phyloP scores from a whole-genome alignment of 768 basidiomycete species.

The Termitomyces sp. region DNA sequence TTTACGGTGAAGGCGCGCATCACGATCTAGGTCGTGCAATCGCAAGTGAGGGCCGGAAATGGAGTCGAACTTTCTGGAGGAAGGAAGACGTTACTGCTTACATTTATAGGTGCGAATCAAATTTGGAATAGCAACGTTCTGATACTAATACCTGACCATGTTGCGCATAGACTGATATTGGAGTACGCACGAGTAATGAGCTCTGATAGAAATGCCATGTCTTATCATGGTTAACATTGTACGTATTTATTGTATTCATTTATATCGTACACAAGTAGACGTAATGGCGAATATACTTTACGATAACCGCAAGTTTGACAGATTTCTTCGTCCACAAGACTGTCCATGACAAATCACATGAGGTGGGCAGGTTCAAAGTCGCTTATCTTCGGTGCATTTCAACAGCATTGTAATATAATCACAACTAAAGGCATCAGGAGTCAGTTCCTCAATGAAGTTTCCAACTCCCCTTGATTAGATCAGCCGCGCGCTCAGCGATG shows the following conservation, averaged over 20 bases:
- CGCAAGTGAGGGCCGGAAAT: constrained; percentile 13
- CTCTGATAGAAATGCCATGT: constrained; percentile 21
- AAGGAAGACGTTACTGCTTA: constrained; percentile 45
- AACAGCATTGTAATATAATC: neutral
- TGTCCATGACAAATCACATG: neutral
- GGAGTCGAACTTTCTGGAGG: constrained; percentile 42
- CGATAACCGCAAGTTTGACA: neutral
- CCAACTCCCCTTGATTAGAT: constrained; percentile 2
- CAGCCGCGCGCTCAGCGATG: constrained; percentile 20
- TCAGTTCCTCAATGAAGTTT: neutral
- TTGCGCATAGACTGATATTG: constrained; percentile 17
- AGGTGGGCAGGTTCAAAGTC: no score
- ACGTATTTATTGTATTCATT: neutral
- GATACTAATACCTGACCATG: neutral
- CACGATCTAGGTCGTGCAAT: constrained; percentile 38
- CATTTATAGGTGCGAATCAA: constrained; percentile 31
- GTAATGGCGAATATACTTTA: neutral
- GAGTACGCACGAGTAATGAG: constrained; percentile 26
- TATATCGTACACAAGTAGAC: constrained; percentile 17
- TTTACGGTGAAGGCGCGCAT: constrained; percentile 41
- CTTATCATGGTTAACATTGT: constrained; percentile 13
- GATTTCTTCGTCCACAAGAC: neutral
- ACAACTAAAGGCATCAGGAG: neutral
- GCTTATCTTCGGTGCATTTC: neutral
- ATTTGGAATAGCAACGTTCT: neutral